These are phyloP conservation scores for Ananas comosus DNA, from an alignment of 176 grass and related monocot genomes.

Conservation along the genomic window DNA sequence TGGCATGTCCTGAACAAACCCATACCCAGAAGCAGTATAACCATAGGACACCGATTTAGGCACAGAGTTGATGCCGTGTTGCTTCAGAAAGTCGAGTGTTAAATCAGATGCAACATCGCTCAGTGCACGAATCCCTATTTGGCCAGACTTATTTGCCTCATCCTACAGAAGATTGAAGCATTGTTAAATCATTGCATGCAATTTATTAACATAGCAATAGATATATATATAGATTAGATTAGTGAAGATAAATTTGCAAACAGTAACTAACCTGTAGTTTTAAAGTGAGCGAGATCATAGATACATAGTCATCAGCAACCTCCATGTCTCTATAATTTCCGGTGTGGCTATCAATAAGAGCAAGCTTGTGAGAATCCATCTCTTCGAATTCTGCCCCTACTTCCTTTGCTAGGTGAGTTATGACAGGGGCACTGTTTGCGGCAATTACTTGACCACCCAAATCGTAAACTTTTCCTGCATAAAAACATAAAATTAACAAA, in stretches of 20 bases:
- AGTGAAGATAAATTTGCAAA: background rate
- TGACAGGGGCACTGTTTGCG: constrained; percentile 70
- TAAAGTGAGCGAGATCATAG: constrained; percentile 56
- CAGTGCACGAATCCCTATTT: constrained; percentile 43
- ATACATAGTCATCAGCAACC: constrained; percentile 68
- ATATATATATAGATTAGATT: background rate
- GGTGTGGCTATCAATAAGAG: constrained; percentile 53
- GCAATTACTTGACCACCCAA: constrained; percentile 75
- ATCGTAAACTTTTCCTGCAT: constrained; percentile 55
- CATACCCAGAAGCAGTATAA: constrained; percentile 75
- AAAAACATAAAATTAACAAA: constrained; percentile 6
- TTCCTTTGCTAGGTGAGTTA: constrained; percentile 69
- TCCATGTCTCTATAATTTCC: constrained; percentile 52
- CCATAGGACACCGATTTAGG: constrained; percentile 71
- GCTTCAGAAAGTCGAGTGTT: constrained; percentile 47
- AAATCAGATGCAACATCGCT: constrained; percentile 48
- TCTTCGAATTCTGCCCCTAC: constrained; percentile 64
- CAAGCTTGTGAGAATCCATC: constrained; percentile 65
- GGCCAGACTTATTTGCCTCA: constrained; percentile 41
- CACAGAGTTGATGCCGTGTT: constrained; percentile 49
- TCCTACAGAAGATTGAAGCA: constrained; percentile 35
- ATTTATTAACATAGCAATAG: background rate
- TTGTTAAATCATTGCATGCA: background rate
- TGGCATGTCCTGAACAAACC: constrained; percentile 81
- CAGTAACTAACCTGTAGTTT: constrained; percentile 40